Evolutionary conservation across 768 basidiomycete genomes (phyloP).

Genomic region (Mycena alexandri): DNA sequence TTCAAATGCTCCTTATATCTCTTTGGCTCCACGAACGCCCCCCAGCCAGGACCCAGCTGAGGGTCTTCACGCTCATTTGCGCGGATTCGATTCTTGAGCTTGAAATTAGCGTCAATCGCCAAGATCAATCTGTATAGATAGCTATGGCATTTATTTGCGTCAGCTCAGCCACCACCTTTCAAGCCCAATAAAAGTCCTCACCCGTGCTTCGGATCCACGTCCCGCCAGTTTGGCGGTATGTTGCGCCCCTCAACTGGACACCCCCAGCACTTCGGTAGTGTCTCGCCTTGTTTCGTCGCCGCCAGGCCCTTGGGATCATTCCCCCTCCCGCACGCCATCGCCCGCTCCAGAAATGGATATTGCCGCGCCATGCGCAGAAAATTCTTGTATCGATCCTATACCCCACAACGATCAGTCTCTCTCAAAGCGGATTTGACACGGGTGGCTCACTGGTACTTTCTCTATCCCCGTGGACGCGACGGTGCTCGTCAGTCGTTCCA

Average conservation of each 20-base stretch:
- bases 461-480: background rate
- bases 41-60: too few species aligned
- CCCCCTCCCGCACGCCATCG: background rate
- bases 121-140: too few species aligned
- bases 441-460: background rate
- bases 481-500: background rate
- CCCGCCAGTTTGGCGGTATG: background rate
- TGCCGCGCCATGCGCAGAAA: background rate
- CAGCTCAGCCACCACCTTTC: too few species aligned
- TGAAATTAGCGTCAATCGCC: too few species aligned
- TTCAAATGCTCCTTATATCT: too few species aligned
- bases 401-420: background rate
- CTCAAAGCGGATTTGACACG: background rate
- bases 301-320: background rate
- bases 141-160: too few species aligned
- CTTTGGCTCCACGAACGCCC: too few species aligned
- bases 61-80: too few species aligned
- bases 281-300: background rate
- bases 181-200: too few species aligned
- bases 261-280: too few species aligned
- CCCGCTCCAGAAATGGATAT: background rate
- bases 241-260: background rate
- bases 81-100: too few species aligned
- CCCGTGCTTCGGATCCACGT: background rate
- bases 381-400: background rate